Conservation (phyloP, 176 grass and related monocot species). For the Bonia amplexicaulis region DNA sequence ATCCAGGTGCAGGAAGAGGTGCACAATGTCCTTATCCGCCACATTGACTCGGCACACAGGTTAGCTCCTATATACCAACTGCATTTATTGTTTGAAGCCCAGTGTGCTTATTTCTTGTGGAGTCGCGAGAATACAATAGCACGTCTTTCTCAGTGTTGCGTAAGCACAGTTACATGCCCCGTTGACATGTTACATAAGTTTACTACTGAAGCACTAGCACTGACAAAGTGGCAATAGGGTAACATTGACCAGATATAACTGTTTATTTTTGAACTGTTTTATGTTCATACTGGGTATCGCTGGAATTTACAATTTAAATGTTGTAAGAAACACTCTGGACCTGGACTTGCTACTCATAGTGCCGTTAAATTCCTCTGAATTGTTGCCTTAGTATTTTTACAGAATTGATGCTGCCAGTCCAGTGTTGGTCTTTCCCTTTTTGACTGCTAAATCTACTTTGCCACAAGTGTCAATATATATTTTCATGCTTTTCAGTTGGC, state of each 20-base stretch:
- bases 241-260: neutral
- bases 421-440: constrained; percentile 7
- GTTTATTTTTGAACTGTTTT: neutral
- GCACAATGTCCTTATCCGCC: constrained; percentile 65
- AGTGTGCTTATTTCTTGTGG: neutral
- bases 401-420: neutral
- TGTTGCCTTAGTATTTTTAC: neutral
- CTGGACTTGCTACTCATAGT: neutral
- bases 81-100: neutral
- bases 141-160: neutral
- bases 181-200: neutral
- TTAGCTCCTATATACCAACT: constrained; percentile 13
- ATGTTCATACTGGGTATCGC: neutral
- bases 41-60: constrained; percentile 50
- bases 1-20: constrained; percentile 90
- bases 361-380: neutral
- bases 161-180: neutral
- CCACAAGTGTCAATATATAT: neutral
- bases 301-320: constrained; percentile 1
- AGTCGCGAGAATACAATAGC: neutral
- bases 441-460: constrained; percentile 10
- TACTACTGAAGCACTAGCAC: neutral
- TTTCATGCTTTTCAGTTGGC: neutral
- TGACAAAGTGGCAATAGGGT: neutral
- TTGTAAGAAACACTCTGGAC: neutral